Evolutionary conservation across 106 monocot genomes (phyloP).

Genomic region (Phalaenopsis aphrodite): DNA sequence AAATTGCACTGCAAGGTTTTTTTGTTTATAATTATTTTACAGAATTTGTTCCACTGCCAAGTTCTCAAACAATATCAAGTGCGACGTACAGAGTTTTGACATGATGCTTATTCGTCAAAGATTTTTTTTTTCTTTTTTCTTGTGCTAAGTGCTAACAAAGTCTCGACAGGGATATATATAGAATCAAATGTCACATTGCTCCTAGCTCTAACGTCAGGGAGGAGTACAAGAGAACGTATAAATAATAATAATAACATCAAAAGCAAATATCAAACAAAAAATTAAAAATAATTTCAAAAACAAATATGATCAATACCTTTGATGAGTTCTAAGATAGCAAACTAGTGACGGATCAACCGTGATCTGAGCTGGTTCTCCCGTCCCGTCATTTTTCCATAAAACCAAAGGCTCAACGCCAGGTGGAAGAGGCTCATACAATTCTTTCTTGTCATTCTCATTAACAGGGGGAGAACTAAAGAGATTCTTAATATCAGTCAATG

Average conservation of each 20-base stretch:
- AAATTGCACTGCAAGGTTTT: too few species aligned
- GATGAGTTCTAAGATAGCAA: conserved; percentile 86
- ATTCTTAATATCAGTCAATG: conserved; percentile 42
- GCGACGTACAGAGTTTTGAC: neutral
- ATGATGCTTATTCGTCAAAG: neutral
- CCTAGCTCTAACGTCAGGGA: neutral
- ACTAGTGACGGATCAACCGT: conserved; percentile 79
- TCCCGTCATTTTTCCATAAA: conserved; percentile 64
- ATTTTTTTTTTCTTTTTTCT: neutral
- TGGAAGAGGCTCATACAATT: conserved; percentile 42
- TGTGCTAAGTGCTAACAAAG: too few species aligned
- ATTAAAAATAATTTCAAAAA: neutral
- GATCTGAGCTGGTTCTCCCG: conserved; percentile 31
- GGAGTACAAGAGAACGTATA: too few species aligned
- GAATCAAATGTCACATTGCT: neutral
- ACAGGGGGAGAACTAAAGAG: conserved; percentile 20
- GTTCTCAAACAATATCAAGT: too few species aligned
- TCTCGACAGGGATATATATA: too few species aligned
- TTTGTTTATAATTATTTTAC: too few species aligned
- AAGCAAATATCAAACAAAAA: neutral
- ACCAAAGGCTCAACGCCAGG: conserved; percentile 81
- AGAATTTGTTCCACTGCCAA: too few species aligned
- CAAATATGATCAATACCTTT: conserved; percentile 46
- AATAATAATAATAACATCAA: neutral
- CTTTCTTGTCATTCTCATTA: conserved; percentile 29